A percentile compares a stretch with the other conserved stretches of the same genome.
These are phyloP conservation scores for Phoma sp. DNA, from an alignment of 2,329 filamentous ascomycete species.

Conservation along the genomic window DNA sequence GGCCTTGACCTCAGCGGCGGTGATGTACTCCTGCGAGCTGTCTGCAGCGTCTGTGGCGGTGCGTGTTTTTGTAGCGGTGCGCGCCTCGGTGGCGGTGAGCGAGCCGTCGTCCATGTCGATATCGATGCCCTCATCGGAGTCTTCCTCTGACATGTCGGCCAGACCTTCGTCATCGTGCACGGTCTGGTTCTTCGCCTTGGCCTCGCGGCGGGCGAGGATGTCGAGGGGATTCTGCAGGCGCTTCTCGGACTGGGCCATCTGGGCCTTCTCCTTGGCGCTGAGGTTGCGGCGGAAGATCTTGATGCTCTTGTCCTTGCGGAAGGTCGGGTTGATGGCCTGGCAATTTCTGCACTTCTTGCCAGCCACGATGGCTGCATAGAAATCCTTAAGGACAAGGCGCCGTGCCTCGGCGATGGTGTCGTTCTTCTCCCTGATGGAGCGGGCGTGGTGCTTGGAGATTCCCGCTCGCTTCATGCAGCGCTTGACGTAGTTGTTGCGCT, in stretches of 20 bases:
- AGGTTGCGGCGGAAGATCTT: slow-evolving; percentile 92
- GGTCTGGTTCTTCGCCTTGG: slow-evolving; percentile 53
- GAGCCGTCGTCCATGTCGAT: slow-evolving; percentile 55
- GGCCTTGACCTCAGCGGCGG: slow-evolving; percentile 81
- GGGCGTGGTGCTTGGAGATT: slow-evolving; percentile 51
- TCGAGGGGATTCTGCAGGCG: slow-evolving; percentile 74
- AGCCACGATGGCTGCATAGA: slow-evolving; percentile 74
- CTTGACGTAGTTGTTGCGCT: slow-evolving; percentile 73
- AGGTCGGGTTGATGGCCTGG: slow-evolving; percentile 65
- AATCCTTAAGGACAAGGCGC: slow-evolving; percentile 77
- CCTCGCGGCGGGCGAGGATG: slow-evolving; percentile 58
- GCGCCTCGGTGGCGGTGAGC: slow-evolving; percentile 57
- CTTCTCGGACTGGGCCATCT: slow-evolving; percentile 75
- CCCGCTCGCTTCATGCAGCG: slow-evolving; percentile 69
- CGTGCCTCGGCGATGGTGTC: slow-evolving; percentile 82
- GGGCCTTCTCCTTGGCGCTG: slow-evolving; percentile 73
- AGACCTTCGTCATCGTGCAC: slow-evolving; percentile 70
- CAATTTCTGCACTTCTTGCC: slow-evolving; percentile 73
- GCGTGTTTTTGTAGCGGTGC: slow-evolving; percentile 50
- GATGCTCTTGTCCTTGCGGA: slow-evolving; percentile 86
- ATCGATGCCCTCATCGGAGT: slow-evolving; percentile 46
- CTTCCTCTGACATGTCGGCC: slow-evolving; percentile 64
- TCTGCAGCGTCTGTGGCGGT: slow-evolving; percentile 41
- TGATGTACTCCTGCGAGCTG: slow-evolving; percentile 74
- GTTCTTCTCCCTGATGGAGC: slow-evolving; percentile 70